phyloP scores from a whole-genome alignment of 441 rosid species.

The Erodium moschatum region DNA sequence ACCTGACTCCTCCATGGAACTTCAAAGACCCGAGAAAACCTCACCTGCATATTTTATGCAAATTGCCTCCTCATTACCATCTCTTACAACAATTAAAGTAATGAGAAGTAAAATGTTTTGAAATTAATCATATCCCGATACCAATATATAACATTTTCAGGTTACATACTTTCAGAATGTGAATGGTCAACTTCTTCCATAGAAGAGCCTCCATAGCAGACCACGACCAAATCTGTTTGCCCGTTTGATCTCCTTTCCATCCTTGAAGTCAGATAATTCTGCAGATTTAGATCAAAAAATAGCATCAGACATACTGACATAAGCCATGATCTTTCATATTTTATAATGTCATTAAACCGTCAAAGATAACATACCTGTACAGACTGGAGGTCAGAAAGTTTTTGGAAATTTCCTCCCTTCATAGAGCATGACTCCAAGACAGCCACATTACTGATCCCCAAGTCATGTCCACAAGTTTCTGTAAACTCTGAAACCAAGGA shows the following conservation, averaged over 20 bases:
- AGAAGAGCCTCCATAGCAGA: constrained; percentile 53
- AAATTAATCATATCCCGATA: neutral
- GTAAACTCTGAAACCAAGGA: constrained; percentile 55
- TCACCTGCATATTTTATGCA: constrained; percentile 19
- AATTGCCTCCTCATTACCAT: neutral
- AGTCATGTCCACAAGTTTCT: constrained; percentile 51
- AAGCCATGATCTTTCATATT: neutral
- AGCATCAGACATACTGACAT: neutral
- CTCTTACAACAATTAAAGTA: neutral
- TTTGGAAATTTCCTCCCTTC: constrained; percentile 49
- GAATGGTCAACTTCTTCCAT: constrained; percentile 31
- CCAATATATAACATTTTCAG: neutral
- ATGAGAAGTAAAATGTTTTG: neutral
- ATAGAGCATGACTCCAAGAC: constrained; percentile 62
- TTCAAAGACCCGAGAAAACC: constrained; percentile 53
- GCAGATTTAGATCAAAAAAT: constrained; percentile 8
- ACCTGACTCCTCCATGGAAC: constrained; percentile 51
- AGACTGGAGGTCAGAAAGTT: constrained; percentile 48
- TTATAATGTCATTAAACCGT: neutral
- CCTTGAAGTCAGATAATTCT: constrained; percentile 63
- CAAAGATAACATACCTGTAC: constrained; percentile 42
- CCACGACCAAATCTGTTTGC: constrained; percentile 56
- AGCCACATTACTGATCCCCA: constrained; percentile 40
- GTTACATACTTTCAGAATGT: constrained; percentile 50
- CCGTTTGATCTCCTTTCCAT: constrained; percentile 48